A percentile compares a stretch with the other conserved stretches of the same genome.
phyloP scores from a whole-genome alignment of 495 filamentous ascomycete species.

The Cryomyces minteri region DNA sequence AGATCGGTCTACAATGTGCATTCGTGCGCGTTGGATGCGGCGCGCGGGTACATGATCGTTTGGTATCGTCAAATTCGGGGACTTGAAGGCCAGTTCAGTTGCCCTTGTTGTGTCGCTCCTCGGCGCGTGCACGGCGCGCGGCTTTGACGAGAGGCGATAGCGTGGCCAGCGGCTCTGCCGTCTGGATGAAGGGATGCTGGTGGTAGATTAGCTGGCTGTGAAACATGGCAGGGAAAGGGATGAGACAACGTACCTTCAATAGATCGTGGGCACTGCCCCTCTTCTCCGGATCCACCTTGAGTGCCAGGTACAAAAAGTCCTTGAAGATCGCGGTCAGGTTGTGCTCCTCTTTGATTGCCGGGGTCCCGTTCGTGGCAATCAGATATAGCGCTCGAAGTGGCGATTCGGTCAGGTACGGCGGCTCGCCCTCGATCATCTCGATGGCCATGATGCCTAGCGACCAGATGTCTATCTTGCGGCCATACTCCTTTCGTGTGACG shows the following conservation, averaged over 20 bases:
- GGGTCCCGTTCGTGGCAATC: slow-evolving; percentile 94
- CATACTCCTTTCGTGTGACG: slow-evolving; percentile 93
- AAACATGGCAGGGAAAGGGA: not conserved
- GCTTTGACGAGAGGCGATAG: slow-evolving; percentile 72
- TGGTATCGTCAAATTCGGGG: too few species aligned
- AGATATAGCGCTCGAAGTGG: slow-evolving; percentile 85
- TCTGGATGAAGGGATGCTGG: slow-evolving; percentile 79
- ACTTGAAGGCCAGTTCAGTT: too few species aligned
- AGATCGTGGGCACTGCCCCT: slow-evolving; percentile 86
- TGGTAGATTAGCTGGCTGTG: slow-evolving; percentile 15
- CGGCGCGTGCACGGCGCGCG: slow-evolving; percentile 61
- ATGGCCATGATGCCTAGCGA: slow-evolving; percentile 99
- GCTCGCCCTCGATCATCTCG: slow-evolving; percentile 98
- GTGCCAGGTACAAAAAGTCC: slow-evolving; percentile 75
- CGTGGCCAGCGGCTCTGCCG: slow-evolving; percentile 54
- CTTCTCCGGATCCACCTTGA: slow-evolving; percentile 95
- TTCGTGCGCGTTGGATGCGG: too few species aligned
- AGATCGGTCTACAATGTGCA: too few species aligned
- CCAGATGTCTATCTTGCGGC: slow-evolving; percentile 98
- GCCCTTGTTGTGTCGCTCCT: slow-evolving; percentile 51
- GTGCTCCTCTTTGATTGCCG: slow-evolving; percentile 83
- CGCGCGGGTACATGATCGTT: too few species aligned
- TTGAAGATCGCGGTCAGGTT: slow-evolving; percentile 62
- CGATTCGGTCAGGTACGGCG: slow-evolving; percentile 89
- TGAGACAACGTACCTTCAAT: slow-evolving; percentile 45